Conservation (phyloP, 805 yeast genomes). For the Ogataea haglerorum region DNA sequence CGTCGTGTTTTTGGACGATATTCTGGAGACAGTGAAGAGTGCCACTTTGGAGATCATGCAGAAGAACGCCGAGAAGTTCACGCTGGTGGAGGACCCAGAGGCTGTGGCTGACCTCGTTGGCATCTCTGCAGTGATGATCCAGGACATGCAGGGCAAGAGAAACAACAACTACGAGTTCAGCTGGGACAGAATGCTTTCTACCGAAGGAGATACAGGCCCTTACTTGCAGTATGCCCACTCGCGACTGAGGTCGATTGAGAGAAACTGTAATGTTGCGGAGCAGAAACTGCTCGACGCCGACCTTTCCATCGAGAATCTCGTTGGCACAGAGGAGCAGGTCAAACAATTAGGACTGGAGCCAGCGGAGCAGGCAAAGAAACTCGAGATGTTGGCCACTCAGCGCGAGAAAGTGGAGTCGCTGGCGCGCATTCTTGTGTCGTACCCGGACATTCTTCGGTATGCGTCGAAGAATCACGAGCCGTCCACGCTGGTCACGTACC, state of each 20-base stretch:
- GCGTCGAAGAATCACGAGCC: constrained; percentile 89
- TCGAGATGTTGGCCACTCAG: constrained; percentile 27
- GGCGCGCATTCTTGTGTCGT: constrained; percentile 77
- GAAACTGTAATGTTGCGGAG: constrained; percentile 61
- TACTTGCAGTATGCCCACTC: constrained; percentile 98
- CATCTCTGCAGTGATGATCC: constrained; percentile 96
- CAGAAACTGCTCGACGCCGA: constrained; percentile 28
- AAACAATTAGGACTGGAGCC: constrained; percentile 23
- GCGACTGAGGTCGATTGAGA: constrained; percentile 89
- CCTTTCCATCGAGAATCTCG: constrained; percentile 28
- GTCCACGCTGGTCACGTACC: constrained; percentile 87
- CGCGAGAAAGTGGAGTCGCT: constrained; percentile 44
- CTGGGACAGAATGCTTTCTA: constrained; percentile 97
- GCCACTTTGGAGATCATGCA: constrained; percentile 97
- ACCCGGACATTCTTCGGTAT: constrained; percentile 83
- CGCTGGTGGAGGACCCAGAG: constrained; percentile 91
- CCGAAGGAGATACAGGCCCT: constrained; percentile 99
- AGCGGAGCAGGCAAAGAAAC: constrained; percentile 31
- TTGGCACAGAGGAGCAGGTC: constrained; percentile 29
- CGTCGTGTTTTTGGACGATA: constrained; percentile 94
- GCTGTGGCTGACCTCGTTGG: constrained; percentile 94
- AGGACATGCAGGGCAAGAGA: constrained; percentile 97
- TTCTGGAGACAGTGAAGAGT: constrained; percentile 87
- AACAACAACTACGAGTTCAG: constrained; percentile 93
- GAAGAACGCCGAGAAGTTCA: constrained; percentile 83